Conservation (phyloP, 768 basidiomycete species). For the Suillus sp. region DNA sequence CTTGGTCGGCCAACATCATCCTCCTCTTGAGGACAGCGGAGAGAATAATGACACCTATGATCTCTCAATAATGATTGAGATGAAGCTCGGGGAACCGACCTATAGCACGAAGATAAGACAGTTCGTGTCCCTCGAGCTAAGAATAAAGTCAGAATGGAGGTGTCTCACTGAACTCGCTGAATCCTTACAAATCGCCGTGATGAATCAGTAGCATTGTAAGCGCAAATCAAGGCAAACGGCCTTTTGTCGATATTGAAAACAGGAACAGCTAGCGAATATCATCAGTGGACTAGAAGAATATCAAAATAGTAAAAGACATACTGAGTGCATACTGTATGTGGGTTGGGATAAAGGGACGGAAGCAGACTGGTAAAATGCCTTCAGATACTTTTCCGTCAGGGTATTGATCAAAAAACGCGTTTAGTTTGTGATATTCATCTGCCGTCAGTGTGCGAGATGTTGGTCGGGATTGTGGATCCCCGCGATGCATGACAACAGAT, state of each 20-base stretch:
- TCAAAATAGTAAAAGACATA: constrained; percentile 40
- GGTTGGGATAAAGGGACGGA: constrained; percentile 78
- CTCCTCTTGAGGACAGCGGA: constrained; percentile 90
- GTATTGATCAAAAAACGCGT: constrained; percentile 73
- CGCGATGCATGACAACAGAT: constrained; percentile 70
- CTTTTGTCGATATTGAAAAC: constrained; percentile 92
- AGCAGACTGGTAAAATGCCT: constrained; percentile 79
- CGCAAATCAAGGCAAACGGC: constrained; percentile 88
- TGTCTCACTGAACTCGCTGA: neutral
- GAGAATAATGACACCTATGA: constrained; percentile 81
- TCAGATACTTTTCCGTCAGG: constrained; percentile 90
- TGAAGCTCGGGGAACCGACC: constrained; percentile 41
- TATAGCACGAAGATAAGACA: constrained; percentile 91
- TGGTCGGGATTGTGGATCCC: constrained; percentile 55
- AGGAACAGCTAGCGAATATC: constrained; percentile 60
- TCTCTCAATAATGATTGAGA: constrained; percentile 9
- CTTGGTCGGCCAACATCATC: constrained; percentile 94
- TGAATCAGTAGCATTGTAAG: constrained; percentile 84
- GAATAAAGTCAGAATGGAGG: constrained; percentile 16
- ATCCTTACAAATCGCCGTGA: constrained; percentile 74
- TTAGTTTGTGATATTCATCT: constrained; percentile 75
- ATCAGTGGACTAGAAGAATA: constrained; percentile 11
- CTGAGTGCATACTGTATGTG: constrained; percentile 87
- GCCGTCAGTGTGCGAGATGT: constrained; percentile 57
- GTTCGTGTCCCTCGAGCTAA: constrained; percentile 84